Percentiles rank a stretch among this genome's conserved stretches.
These are phyloP conservation scores for Sugiyamaella chiloensis DNA, from an alignment of 805 yeast species.

Conservation along the genomic window DNA sequence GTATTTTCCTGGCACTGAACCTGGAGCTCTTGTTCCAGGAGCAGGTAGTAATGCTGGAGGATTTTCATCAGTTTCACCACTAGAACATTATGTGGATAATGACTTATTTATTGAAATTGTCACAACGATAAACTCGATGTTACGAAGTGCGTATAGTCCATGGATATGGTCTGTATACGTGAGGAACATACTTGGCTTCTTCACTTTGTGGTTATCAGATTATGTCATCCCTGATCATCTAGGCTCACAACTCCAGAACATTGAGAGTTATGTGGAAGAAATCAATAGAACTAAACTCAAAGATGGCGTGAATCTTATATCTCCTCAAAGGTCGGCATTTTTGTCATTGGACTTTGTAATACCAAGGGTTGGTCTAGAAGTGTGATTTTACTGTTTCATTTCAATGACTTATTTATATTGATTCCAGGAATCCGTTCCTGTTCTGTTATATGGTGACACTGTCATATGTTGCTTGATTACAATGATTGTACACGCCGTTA, in stretches of 20 bases:
- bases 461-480: too few relatives aligned
- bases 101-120: slow-evolving; percentile 45
- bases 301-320: slow-evolving; percentile 14
- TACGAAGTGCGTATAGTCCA: slow-evolving; percentile 43
- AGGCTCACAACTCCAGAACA: slow-evolving; percentile 33
- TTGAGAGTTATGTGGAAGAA: slow-evolving; percentile 44
- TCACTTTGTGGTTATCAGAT: slow-evolving; percentile 43
- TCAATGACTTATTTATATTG: too few relatives aligned
- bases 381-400: too few relatives aligned
- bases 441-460: too few relatives aligned
- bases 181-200: slow-evolving; percentile 36
- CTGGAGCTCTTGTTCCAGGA: slow-evolving; percentile 21
- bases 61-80: slow-evolving; percentile 28
- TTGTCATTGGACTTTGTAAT: slow-evolving; percentile 13
- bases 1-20: slow-evolving; percentile 26
- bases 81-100: slow-evolving; percentile 37
- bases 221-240: slow-evolving; percentile 36
- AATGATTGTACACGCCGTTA: too few relatives aligned
- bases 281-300: slow-evolving; percentile 11
- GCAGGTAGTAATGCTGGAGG: slow-evolving; percentile 3
- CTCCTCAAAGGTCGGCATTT: slow-evolving; percentile 19
- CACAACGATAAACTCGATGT: slow-evolving; percentile 40
- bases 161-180: slow-evolving; percentile 40
- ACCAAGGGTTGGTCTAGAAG: slow-evolving; percentile 4
- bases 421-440: too few relatives aligned